Conservation (phyloP, 768 basidiomycete genomes). For the Calocybe indica region DNA sequence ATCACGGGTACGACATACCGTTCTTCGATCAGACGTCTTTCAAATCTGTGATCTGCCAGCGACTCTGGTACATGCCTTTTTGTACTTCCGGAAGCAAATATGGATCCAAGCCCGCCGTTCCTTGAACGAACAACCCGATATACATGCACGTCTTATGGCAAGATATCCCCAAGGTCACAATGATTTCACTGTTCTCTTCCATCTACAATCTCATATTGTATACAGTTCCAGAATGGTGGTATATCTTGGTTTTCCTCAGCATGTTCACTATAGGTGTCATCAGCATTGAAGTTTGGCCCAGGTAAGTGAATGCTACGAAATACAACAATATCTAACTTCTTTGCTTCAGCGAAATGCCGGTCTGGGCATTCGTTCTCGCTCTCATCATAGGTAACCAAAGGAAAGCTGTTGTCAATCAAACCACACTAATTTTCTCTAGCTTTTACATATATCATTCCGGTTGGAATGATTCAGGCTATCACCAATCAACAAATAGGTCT, state of each 20-base stretch:
- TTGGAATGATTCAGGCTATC: constrained; percentile 75
- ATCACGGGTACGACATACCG: constrained; percentile 41
- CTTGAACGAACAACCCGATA: constrained; percentile 50
- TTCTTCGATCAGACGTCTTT: not conserved
- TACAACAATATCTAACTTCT: no score
- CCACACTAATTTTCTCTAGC: constrained; percentile 16
- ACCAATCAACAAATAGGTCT: constrained; percentile 71
- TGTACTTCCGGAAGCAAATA: constrained; percentile 55
- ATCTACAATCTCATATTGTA: no score
- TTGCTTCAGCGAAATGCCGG: constrained; percentile 41
- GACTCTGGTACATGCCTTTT: constrained; percentile 24
- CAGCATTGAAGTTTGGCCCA: constrained; percentile 59
- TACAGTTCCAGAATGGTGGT: constrained; percentile 57
- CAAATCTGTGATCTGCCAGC: not conserved
- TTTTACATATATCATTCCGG: constrained; percentile 60
- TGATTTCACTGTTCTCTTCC: no score
- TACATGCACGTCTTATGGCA: constrained; percentile 57
- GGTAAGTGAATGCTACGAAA: no score
- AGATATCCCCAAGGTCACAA: constrained; percentile 36
- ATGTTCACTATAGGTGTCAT: constrained; percentile 59
- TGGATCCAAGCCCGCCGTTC: constrained; percentile 43
- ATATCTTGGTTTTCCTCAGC: constrained; percentile 40
- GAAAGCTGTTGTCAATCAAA: not conserved
- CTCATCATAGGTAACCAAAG: constrained; percentile 34
- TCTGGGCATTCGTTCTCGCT: constrained; percentile 61